Conservation (phyloP, 164 flowering plant genomes). For the Platanus orientalis region DNA sequence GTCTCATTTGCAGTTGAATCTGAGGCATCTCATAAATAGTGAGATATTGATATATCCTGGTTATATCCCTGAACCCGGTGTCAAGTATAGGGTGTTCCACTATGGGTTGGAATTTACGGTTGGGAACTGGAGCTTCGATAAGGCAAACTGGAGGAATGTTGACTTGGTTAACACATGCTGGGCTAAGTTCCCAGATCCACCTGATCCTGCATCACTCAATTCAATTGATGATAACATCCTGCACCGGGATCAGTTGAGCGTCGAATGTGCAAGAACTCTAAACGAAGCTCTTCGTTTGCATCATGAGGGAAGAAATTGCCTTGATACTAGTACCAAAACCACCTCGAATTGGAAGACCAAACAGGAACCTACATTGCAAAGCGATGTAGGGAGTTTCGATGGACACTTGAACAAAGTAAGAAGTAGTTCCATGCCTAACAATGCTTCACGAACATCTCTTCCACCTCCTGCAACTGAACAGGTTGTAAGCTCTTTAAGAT, state of each 20-base stretch:
- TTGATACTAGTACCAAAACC: constrained; percentile 36
- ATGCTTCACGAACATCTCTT: constrained; percentile 24
- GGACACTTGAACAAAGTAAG: constrained; percentile 9
- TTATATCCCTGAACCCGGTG: constrained; percentile 72
- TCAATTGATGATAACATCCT: constrained; percentile 33
- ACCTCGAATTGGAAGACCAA: constrained; percentile 11
- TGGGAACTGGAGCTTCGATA: constrained; percentile 96
- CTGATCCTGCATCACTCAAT: constrained; percentile 60
- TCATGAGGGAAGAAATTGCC: constrained; percentile 63
- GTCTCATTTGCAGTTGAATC: constrained; percentile 58
- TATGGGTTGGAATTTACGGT: constrained; percentile 77
- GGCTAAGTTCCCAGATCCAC: constrained; percentile 94
- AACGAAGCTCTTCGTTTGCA: constrained; percentile 75
- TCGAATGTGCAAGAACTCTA: constrained; percentile 71
- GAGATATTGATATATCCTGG: constrained; percentile 91
- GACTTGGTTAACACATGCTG: constrained; percentile 86
- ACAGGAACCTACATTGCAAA: constrained; percentile 24
- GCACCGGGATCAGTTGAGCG: constrained; percentile 65
- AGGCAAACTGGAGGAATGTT: constrained; percentile 77
- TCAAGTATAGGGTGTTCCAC: constrained; percentile 79
- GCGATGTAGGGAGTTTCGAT: constrained; percentile 33
- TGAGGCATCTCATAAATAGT: constrained; percentile 60
- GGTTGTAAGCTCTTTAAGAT: constrained; percentile 35
- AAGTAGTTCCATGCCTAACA: constrained; percentile 13
- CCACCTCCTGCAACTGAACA: constrained; percentile 20